phyloP scores from a whole-genome alignment of 257 asterid genomes.

The Nicotiana otophora region DNA sequence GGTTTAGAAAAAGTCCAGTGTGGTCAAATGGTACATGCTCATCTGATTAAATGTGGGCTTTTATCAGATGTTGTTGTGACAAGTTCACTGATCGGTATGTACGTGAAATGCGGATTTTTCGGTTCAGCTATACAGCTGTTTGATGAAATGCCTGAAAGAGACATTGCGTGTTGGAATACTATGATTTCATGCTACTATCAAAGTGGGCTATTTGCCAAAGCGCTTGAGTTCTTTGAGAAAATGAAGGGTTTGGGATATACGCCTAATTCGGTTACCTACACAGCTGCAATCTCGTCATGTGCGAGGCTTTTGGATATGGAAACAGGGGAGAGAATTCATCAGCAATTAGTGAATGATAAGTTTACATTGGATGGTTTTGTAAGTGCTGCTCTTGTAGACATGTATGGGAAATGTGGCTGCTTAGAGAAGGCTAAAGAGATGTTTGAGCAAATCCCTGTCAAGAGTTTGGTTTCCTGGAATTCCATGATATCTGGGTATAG shows the following conservation, averaged over 20 bases:
- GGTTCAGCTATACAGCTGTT: slow-evolving; percentile 49
- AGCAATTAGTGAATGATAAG: slow-evolving; percentile 34
- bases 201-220: slow-evolving; percentile 62
- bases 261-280: slow-evolving; percentile 65
- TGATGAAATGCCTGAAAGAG: slow-evolving; percentile 70
- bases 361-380: slow-evolving; percentile 47
- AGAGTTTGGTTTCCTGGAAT: slow-evolving; percentile 77
- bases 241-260: slow-evolving; percentile 45
- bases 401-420: slow-evolving; percentile 78
- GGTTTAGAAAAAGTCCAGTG: slow-evolving; percentile 37
- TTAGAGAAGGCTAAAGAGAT: slow-evolving; percentile 51
- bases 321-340: slow-evolving; percentile 54
- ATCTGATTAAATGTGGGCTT: slow-evolving; percentile 43
- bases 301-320: slow-evolving; percentile 51
- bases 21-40: slow-evolving; percentile 54
- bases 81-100: slow-evolving; percentile 51
- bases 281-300: slow-evolving; percentile 70
- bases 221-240: slow-evolving; percentile 54
- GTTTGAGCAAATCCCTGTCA: slow-evolving; percentile 42
- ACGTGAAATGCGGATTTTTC: slow-evolving; percentile 51
- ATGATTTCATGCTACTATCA: slow-evolving; percentile 66
- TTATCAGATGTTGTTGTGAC: slow-evolving; percentile 56
- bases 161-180: slow-evolving; percentile 68
- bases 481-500: slow-evolving; percentile 66
- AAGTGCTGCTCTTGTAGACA: slow-evolving; percentile 66